Evolutionary conservation across 2,329 filamentous ascomycete species (phyloP).

Genomic region (Penicillium sp.): DNA sequence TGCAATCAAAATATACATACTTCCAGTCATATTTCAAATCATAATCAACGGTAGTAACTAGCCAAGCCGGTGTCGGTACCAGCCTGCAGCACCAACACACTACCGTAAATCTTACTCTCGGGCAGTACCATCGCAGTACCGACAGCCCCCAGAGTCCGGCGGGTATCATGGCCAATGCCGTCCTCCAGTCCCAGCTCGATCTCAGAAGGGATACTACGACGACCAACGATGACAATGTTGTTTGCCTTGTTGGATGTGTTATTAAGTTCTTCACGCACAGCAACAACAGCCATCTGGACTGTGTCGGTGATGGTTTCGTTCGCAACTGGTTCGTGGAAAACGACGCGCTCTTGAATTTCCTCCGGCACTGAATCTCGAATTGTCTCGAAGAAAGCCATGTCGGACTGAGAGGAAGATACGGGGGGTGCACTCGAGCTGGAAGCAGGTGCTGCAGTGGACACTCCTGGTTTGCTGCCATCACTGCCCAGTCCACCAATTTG

Average conservation of each 20-base stretch:
- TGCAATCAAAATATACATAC: background rate
- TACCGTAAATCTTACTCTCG: conserved; percentile 59
- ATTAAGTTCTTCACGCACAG: conserved; percentile 59
- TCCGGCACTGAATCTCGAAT: conserved; percentile 55
- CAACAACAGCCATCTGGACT: conserved; percentile 45
- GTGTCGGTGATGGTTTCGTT: conserved; percentile 45
- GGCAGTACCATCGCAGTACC: conserved; percentile 50
- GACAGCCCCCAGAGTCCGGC: conserved; percentile 31
- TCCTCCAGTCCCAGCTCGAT: conserved; percentile 30
- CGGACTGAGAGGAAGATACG: conserved; percentile 32
- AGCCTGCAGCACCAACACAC: conserved; percentile 69
- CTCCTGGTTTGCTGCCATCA: conserved; percentile 6
- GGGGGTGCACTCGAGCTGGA: conserved; percentile 1
- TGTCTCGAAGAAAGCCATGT: conserved; percentile 56
- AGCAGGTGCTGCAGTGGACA: conserved; percentile 1
- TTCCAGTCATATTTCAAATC: background rate
- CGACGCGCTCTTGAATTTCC: conserved; percentile 52
- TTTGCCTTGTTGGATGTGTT: conserved; percentile 63
- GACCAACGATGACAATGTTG: conserved; percentile 67
- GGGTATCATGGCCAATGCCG: conserved; percentile 31
- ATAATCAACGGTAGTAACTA: conserved; percentile 6
- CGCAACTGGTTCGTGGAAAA: conserved; percentile 47
- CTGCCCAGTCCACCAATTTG: conserved; percentile 48
- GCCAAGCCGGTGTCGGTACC: conserved; percentile 21
- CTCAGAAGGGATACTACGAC: conserved; percentile 33